Conservation (phyloP, 345 rosid species). For the Luvunga scandens region DNA sequence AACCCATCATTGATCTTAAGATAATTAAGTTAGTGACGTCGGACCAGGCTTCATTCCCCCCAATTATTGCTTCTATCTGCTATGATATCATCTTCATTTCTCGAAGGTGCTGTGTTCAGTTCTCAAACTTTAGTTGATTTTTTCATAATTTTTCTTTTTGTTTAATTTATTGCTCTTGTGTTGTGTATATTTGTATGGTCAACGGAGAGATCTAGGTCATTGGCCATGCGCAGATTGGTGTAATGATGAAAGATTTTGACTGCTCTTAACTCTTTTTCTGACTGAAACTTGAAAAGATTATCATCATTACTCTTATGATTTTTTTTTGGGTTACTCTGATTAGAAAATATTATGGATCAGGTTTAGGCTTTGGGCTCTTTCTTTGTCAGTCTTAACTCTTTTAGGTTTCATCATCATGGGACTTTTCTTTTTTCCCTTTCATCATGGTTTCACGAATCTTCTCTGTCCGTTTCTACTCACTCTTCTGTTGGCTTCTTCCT, state of each 20-base stretch:
- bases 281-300: conserved; percentile 34
- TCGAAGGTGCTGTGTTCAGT: not conserved
- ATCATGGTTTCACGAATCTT: conserved; percentile 47
- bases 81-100: not conserved
- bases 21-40: conserved; percentile 31
- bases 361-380: conserved; percentile 23
- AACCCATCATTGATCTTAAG: conserved; percentile 16
- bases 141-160: not conserved
- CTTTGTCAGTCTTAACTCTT: conserved; percentile 37
- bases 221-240: conserved; percentile 53
- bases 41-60: conserved; percentile 99
- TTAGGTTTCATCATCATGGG: conserved; percentile 35
- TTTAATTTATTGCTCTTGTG: not conserved
- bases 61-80: conserved; percentile 45
- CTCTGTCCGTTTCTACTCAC: conserved; percentile 38
- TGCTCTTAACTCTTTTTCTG: conserved; percentile 16
- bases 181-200: not conserved
- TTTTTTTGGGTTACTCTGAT: conserved; percentile 1
- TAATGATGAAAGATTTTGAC: conserved; percentile 69
- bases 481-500: conserved; percentile 16
- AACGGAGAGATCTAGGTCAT: conserved; percentile 12
- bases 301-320: conserved; percentile 31
- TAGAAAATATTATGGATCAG: conserved; percentile 30
- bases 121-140: not conserved
- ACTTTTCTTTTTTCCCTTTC: conserved; percentile 14